Evolutionary conservation across 805 yeast species (phyloP).

Genomic region (Wickerhamomyces rabaulensis): DNA sequence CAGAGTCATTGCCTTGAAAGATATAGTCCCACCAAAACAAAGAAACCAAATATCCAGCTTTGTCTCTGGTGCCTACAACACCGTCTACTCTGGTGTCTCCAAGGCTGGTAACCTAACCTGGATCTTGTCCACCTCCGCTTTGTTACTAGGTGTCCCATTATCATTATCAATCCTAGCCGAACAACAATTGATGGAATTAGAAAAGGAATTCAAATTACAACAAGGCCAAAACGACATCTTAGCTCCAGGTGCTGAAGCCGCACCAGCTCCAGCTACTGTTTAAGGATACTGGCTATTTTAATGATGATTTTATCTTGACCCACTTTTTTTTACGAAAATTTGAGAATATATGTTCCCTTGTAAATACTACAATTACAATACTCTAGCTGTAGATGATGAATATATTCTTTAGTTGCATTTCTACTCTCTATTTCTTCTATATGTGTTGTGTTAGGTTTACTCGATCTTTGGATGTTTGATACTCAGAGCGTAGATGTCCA

Average conservation of each 20-base stretch:
- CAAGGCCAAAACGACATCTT: slow-evolving; percentile 71
- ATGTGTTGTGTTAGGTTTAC: slow-evolving; percentile 3
- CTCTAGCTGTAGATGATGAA: not conserved
- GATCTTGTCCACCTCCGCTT: slow-evolving; percentile 77
- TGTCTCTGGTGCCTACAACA: slow-evolving; percentile 29
- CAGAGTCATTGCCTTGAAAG: slow-evolving; percentile 87
- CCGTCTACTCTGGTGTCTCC: slow-evolving; percentile 41
- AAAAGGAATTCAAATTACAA: slow-evolving; percentile 81
- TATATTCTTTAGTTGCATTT: not conserved
- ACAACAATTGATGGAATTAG: slow-evolving; percentile 91
- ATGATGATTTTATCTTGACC: not conserved
- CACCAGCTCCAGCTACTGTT: slow-evolving; percentile 27
- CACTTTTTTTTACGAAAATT: not conserved
- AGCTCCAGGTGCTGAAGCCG: slow-evolving; percentile 56
- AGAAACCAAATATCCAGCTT: slow-evolving; percentile 44
- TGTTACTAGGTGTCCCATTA: slow-evolving; percentile 89
- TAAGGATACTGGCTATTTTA: not conserved
- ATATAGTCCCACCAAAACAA: slow-evolving; percentile 84
- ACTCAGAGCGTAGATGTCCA: slow-evolving; percentile 81
- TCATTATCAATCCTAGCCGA: slow-evolving; percentile 86
- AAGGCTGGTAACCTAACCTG: slow-evolving; percentile 77
- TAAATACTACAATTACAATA: not conserved
- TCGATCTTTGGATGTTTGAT: slow-evolving; percentile 70
- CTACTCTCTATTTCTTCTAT: not conserved
- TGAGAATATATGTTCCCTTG: not conserved